These are phyloP conservation scores for Tolypocladium album DNA, from an alignment of 2,329 filamentous ascomycete genomes.

Conservation along the genomic window DNA sequence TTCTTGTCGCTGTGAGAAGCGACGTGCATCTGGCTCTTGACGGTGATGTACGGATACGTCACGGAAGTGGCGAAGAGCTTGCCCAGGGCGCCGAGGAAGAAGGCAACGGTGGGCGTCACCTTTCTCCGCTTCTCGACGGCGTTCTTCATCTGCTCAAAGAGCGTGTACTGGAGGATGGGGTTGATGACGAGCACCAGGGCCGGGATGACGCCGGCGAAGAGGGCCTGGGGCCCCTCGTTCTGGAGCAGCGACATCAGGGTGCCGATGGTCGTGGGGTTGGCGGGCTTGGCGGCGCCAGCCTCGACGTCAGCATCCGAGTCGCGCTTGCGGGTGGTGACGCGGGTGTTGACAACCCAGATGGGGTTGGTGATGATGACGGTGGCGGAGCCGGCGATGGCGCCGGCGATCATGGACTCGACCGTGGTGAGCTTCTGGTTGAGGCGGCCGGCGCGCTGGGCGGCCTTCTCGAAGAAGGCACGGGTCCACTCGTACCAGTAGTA, in stretches of 20 bases:
- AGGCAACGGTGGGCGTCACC: constrained; percentile 77
- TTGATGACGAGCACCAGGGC: constrained; percentile 94
- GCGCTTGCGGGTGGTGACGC: constrained; percentile 83
- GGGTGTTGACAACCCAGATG: constrained; percentile 98
- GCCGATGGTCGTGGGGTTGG: constrained; percentile 61
- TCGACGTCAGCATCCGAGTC: constrained; percentile 32
- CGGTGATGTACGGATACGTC: constrained; percentile 97
- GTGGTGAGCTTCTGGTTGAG: constrained; percentile 77
- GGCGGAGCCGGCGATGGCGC: constrained; percentile 83
- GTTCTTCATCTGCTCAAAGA: constrained; percentile 98
- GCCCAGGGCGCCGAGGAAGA: constrained; percentile 82
- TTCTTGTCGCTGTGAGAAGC: constrained; percentile 65
- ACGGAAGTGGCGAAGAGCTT: constrained; percentile 90
- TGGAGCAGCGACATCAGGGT: constrained; percentile 72
- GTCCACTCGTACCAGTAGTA: constrained; percentile 99
- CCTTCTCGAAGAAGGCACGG: constrained; percentile 71
- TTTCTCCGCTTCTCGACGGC: constrained; percentile 60
- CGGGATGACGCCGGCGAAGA: constrained; percentile 88
- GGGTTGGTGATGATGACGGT: constrained; percentile 96
- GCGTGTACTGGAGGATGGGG: constrained; percentile 95
- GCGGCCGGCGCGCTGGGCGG: constrained; percentile 62
- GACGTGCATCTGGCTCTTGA: constrained; percentile 97
- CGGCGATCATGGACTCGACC: constrained; percentile 87
- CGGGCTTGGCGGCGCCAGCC: constrained; percentile 26
- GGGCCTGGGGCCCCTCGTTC: constrained; percentile 72